phyloP scores from a whole-genome alignment of 164 flowering plant species.

The Malania oleifera region DNA sequence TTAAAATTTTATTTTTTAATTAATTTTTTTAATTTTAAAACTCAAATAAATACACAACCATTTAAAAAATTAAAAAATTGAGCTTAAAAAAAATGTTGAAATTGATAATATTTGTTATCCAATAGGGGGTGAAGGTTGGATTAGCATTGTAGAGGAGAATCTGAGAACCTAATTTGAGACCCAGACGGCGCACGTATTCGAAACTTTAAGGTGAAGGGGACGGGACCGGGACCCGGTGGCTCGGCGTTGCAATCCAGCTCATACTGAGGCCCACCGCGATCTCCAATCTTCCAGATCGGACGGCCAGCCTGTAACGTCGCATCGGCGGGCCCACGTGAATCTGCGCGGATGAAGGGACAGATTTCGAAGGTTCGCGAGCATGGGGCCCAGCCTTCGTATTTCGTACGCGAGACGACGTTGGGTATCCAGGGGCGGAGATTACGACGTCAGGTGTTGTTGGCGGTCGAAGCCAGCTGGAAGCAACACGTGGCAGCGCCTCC shows the following conservation, averaged over 20 bases:
- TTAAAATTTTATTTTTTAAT: no score
- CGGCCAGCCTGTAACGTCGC: not conserved
- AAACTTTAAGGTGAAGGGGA: not conserved
- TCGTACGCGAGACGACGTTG: not conserved
- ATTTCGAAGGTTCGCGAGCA: conserved; percentile 3
- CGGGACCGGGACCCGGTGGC: not conserved
- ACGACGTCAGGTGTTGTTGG: conserved; percentile 6
- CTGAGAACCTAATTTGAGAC: no score
- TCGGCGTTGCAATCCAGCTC: conserved; percentile 19
- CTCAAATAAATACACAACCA: no score
- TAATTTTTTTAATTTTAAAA: no score
- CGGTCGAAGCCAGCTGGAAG: conserved; percentile 4
- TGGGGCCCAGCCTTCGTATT: not conserved
- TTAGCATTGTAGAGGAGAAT: no score
- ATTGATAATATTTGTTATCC: no score
- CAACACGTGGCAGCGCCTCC: not conserved
- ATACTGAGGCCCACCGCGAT: not conserved
- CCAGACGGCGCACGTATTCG: no score
- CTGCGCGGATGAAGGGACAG: not conserved
- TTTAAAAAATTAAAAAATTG: no score
- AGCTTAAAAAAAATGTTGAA: no score
- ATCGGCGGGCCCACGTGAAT: not conserved
- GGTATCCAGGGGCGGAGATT: no score
- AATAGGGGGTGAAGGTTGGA: no score
- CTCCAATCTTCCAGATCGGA: conserved; percentile 1